Conservation (phyloP, 805 yeast species). For the Lipomyces sp. region DNA sequence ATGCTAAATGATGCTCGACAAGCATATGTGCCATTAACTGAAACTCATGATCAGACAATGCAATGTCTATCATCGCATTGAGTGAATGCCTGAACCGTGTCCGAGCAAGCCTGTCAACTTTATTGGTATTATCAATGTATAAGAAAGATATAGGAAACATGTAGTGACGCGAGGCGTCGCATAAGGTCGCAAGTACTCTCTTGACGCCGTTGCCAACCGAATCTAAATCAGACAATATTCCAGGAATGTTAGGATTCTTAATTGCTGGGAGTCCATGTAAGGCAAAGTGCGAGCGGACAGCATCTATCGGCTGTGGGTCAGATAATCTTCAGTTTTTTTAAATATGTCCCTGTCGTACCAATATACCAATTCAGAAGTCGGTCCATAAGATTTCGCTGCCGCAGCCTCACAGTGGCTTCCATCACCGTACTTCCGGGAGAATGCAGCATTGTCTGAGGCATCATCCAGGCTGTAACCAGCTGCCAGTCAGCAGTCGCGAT, state of each 20-base stretch:
- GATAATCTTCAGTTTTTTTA: neutral
- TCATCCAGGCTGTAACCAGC: constrained; percentile 29
- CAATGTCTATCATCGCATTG: constrained; percentile 28
- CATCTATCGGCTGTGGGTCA: constrained; percentile 13
- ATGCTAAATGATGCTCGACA: constrained; percentile 16
- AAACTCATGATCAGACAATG: constrained; percentile 27
- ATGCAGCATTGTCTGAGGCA: constrained; percentile 30
- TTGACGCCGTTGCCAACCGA: neutral
- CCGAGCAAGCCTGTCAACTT: constrained; percentile 8
- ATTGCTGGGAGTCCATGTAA: constrained; percentile 28
- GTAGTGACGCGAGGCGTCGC: constrained; percentile 31
- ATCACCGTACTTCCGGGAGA: constrained; percentile 17
- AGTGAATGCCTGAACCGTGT: constrained; percentile 23
- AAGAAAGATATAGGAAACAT: constrained; percentile 22
- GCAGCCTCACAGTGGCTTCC: constrained; percentile 12
- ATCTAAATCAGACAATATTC: neutral
- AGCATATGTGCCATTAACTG: constrained; percentile 20
- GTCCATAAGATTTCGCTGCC: constrained; percentile 10
- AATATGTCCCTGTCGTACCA: constrained; percentile 17
- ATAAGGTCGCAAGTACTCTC: constrained; percentile 18
- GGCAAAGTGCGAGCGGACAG: constrained; percentile 32
- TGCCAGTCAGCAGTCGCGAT: constrained; percentile 24
- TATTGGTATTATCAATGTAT: neutral
- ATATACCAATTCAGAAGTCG: constrained; percentile 34
- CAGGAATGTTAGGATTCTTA: constrained; percentile 10